Evolutionary conservation across 179 eudicot species (phyloP).

Genomic region (Pouteria campechiana): DNA sequence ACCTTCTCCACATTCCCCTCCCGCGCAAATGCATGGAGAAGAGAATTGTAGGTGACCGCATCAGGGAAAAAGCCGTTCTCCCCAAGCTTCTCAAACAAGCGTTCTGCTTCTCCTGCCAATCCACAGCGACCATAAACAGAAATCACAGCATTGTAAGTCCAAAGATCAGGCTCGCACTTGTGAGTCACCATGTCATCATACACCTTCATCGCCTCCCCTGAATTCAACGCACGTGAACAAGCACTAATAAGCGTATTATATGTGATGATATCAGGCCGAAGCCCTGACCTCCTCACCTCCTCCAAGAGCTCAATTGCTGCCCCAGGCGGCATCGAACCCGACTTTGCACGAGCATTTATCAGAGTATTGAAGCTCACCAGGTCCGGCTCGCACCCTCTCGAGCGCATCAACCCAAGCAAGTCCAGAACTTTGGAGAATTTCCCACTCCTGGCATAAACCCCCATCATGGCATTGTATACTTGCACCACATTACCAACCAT

Average conservation of each 20-base stretch:
- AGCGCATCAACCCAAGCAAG: conserved; percentile 61
- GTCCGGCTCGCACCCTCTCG: conserved; percentile 82
- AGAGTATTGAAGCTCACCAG: conserved; percentile 87
- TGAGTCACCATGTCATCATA: conserved; percentile 71
- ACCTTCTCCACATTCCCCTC: conserved; percentile 77
- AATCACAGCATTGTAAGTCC: conserved; percentile 98
- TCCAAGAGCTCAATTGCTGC: conserved; percentile 56
- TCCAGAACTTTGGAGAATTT: conserved; percentile 69
- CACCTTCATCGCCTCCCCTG: conserved; percentile 77
- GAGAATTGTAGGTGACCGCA: conserved; percentile 91
- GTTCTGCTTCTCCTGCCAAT: conserved; percentile 57
- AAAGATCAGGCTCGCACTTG: conserved; percentile 85
- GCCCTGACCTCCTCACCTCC: conserved; percentile 71
- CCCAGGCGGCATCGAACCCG: conserved; percentile 47
- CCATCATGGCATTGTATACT: conserved; percentile 98
- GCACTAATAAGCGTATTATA: conserved; percentile 96
- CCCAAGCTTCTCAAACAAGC: conserved; percentile 47
- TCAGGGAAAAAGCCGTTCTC: conserved; percentile 80
- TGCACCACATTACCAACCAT: conserved; percentile 65
- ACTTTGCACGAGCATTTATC: conserved; percentile 84
- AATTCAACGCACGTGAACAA: conserved; percentile 81
- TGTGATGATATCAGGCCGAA: conserved; percentile 83
- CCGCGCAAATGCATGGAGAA: conserved; percentile 80
- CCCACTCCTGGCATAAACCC: conserved; percentile 84
- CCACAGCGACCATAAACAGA: conserved; percentile 94